Percentiles rank a stretch among this genome's conserved stretches.
Conservation (phyloP, 2,329 filamentous ascomycete genomes). For the Pseudogymnoascus pannorum region DNA sequence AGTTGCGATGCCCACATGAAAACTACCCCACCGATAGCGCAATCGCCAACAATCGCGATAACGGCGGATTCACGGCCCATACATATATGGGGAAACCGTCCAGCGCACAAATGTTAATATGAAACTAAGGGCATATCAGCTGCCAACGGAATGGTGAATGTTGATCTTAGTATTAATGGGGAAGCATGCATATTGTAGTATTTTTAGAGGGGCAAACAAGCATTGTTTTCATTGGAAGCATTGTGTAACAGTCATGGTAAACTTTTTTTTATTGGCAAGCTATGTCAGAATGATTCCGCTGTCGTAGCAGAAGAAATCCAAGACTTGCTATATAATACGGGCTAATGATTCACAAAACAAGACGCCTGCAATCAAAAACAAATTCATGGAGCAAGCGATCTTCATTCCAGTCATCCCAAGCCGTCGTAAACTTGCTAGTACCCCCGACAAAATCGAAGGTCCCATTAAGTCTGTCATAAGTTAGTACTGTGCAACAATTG, state of each 20-base stretch:
- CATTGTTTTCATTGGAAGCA: neutral
- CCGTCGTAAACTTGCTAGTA: constrained; percentile 7
- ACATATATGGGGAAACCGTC: neutral
- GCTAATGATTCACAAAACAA: constrained; percentile 10
- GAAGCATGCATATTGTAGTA: neutral
- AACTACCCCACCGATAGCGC: constrained; percentile 9
- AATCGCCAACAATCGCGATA: constrained; percentile 5
- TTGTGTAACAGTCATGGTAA: neutral
- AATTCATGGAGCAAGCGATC: constrained; percentile 11
- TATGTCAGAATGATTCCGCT: constrained; percentile 3
- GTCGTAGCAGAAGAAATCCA: neutral
- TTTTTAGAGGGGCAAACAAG: neutral
- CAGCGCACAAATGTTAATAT: neutral
- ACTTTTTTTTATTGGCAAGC: constrained; percentile 8
- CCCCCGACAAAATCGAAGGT: constrained; percentile 1
- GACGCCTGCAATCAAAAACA: constrained; percentile 10
- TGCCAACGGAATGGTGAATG: neutral
- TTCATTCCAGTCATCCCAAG: constrained; percentile 9
- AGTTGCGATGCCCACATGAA: constrained; percentile 5
- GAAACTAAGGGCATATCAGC: neutral
- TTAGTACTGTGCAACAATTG: neutral
- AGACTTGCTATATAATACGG: constrained; percentile 3
- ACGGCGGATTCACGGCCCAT: neutral
- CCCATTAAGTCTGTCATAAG: neutral
- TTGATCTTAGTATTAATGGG: neutral